Conservation (phyloP, 768 basidiomycete genomes). For the Dentipellis fragilis region DNA sequence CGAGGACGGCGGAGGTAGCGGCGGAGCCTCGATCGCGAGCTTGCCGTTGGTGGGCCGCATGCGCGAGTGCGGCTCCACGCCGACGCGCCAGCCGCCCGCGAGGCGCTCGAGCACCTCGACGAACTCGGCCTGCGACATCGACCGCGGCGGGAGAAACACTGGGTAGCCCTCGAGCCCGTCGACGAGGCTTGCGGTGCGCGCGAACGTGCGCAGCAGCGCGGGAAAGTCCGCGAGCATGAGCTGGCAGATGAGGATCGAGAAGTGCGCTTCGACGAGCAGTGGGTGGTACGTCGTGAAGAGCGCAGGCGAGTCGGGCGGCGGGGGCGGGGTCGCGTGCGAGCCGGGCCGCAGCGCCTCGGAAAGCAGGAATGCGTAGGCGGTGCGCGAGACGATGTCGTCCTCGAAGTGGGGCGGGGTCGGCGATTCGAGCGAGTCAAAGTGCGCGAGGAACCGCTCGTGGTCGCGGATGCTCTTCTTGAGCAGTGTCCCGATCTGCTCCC, state of each 20-base stretch:
- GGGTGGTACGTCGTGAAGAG: constrained; percentile 87
- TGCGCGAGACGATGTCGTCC: constrained; percentile 39
- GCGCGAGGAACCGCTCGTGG: constrained; percentile 73
- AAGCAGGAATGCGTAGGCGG: constrained; percentile 59
- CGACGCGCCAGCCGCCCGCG: constrained; percentile 63
- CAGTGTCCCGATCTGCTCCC: constrained; percentile 48
- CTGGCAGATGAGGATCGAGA: constrained; percentile 63
- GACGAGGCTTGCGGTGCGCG: constrained; percentile 55
- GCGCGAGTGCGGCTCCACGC: constrained; percentile 48
- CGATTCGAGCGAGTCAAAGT: constrained; percentile 68
- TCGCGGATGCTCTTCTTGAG: constrained; percentile 74
- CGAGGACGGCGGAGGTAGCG: constrained; percentile 13
- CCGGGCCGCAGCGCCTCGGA: constrained; percentile 62
- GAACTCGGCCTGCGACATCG: constrained; percentile 87
- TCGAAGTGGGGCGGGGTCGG: constrained; percentile 15
- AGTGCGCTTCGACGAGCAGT: constrained; percentile 79
- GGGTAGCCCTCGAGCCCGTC: constrained; percentile 86
- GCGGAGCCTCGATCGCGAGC: constrained; percentile 33
- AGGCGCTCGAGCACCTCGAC: constrained; percentile 78
- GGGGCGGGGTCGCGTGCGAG: constrained; percentile 27
- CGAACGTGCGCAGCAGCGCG: constrained; percentile 51
- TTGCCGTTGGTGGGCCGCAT: constrained; percentile 26
- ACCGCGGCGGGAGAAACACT: constrained; percentile 76
- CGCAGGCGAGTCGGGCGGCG: constrained; percentile 38
- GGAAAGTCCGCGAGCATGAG: constrained; percentile 73